Evolutionary conservation across 1,284 basidiomycete genomes (phyloP).

Genomic region (Tylopilus microsporus): DNA sequence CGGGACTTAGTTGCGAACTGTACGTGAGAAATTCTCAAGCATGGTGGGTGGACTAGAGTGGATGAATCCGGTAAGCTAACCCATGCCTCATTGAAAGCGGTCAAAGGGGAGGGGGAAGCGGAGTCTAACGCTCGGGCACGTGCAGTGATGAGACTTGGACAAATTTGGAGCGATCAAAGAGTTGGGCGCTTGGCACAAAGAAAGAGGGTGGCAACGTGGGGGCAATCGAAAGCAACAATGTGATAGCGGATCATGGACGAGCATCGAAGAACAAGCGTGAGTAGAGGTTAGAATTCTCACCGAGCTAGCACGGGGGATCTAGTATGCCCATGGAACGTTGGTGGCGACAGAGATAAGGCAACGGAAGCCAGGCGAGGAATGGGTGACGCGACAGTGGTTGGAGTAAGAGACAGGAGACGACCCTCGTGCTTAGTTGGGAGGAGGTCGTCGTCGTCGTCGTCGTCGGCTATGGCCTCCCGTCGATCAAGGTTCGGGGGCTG

Average conservation of each 20-base stretch:
- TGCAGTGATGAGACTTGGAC: constrained; percentile 16
- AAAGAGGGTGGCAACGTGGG: constrained; percentile 19
- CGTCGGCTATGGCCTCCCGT: constrained; percentile 8
- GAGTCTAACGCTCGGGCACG: constrained; percentile 11
- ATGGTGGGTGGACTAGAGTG: constrained; percentile 42
- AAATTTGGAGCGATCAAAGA: constrained; percentile 13
- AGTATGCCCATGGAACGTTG: constrained; percentile 8
- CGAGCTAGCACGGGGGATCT: constrained; percentile 31
- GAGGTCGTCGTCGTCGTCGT: constrained; percentile 11
- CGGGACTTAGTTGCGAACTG: constrained; percentile 51
- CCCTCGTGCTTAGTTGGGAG: constrained; percentile 29
- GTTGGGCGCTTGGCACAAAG: background rate
- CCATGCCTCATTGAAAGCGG: background rate
- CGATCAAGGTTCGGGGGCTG: constrained; percentile 7
- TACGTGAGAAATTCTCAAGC: constrained; percentile 47
- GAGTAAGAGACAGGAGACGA: constrained; percentile 3
- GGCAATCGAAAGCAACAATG: background rate
- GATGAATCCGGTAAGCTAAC: constrained; percentile 18
- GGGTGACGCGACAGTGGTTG: constrained; percentile 11
- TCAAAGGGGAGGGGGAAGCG: background rate
- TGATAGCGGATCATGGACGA: constrained; percentile 2
- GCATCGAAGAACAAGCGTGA: background rate
- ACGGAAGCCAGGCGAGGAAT: constrained; percentile 9
- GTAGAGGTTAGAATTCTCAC: constrained; percentile 18
- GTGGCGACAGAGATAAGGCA: constrained; percentile 16